Base-by-base conservation (phyloP, 495 filamentous ascomycete genomes). In the Penicillium odoratum region DNA sequence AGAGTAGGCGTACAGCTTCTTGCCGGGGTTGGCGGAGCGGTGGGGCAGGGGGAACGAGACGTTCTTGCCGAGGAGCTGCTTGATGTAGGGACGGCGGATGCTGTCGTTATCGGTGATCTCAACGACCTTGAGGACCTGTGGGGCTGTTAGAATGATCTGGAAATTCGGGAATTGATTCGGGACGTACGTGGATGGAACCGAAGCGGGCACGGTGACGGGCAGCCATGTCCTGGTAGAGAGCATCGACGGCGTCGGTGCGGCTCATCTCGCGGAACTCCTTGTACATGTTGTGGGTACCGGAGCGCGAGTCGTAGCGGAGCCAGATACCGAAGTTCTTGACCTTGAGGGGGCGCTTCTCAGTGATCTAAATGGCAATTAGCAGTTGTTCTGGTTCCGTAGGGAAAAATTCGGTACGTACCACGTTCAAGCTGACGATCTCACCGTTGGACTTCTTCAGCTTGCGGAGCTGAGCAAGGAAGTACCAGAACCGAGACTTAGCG, bases 301-400 rank as follows among this genome's bases (percentile, higher is more conserved):
- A 98, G 79, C 94, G 94, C 51, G 95, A 98, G 81, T 98, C 93
- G 83, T 98, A 98, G 72, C 94, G 93, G 81, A 98, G 89, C 94
- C 94, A 98, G 85, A 98, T 90, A 77, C 94, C 94, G 81, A 98
- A 98, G 89, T 96, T 98, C 91, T 98, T 98, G 84, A 98, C 92
- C 81, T 96, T 96, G 70, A 91, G 84, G 64, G 94, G 95, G 76
- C 90, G 91, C 87, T 97, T 98, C 90, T 98, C 94, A 78, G 83
- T 80, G 81, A 98, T 97, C 94, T 98, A 31, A 33, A 28, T 43
- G 48, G 6, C 16, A 46, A 64, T 73, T 46, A 73, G 67, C 48
- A 47, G 38, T 34, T 43, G 51, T 57, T 53, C 28, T 15, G 38
- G 48, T 46, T 10, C 33, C 7, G 26, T 26, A 29, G 30, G 7